Conservation (phyloP, 495 filamentous ascomycete species). For the Penicillium maclennaniae region DNA sequence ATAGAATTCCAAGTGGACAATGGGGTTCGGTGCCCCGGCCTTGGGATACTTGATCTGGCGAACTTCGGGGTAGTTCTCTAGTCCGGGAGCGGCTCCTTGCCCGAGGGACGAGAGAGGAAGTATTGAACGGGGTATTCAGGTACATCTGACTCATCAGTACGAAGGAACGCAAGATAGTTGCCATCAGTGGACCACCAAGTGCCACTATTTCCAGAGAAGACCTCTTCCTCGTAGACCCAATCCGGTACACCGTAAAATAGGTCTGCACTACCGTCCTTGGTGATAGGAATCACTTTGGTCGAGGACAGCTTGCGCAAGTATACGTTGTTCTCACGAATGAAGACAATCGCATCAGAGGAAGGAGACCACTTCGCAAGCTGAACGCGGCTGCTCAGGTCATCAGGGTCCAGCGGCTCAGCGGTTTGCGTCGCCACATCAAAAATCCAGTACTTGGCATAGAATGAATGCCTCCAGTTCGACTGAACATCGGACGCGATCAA, state of each 20-base stretch:
- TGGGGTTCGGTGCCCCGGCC: constrained; percentile 87
- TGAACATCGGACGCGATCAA: constrained; percentile 65
- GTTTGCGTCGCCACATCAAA: constrained; percentile 84
- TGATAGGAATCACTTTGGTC: constrained; percentile 64
- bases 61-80: constrained; percentile 89
- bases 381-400: constrained; percentile 59
- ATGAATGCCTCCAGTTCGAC: constrained; percentile 88
- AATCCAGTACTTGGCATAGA: constrained; percentile 81
- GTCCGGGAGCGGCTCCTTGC: constrained; percentile 64
- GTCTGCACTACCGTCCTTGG: constrained; percentile 77
- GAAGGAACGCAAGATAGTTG: constrained; percentile 81
- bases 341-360: constrained; percentile 75
- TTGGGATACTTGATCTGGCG: constrained; percentile 96
- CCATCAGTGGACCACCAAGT: constrained; percentile 95
- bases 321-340: constrained; percentile 84
- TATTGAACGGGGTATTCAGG: constrained; percentile 94
- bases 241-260: constrained; percentile 97
- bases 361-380: constrained; percentile 92
- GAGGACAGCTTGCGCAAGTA: constrained; percentile 69
- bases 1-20: constrained; percentile 84
- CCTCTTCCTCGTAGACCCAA: constrained; percentile 99
- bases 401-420: constrained; percentile 72
- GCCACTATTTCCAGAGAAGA: constrained; percentile 73
- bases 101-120: constrained; percentile 83
- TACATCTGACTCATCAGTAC: constrained; percentile 87